phyloP scores from a whole-genome alignment of 768 basidiomycete genomes.

The Saitozyma sp. region DNA sequence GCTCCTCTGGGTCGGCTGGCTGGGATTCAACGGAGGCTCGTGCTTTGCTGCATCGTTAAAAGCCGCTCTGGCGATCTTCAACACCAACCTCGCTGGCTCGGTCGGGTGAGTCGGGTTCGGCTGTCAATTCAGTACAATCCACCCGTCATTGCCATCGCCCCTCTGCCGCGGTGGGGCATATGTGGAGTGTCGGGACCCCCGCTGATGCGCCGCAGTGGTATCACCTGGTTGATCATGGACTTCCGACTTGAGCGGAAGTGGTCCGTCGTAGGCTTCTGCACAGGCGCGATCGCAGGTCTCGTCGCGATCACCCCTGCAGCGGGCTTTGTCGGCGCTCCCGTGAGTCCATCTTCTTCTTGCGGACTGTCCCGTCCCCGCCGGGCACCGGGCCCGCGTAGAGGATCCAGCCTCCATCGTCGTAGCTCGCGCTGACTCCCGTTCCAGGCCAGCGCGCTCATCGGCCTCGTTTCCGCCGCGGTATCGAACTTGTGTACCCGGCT shows the following conservation, averaged over 20 bases:
- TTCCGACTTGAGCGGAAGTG: constrained; percentile 90
- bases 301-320: constrained; percentile 56
- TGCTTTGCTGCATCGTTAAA: constrained; percentile 85
- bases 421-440: constrained; percentile 34
- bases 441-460: constrained; percentile 75
- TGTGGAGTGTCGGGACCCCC: neutral
- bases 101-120: constrained; percentile 58
- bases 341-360: constrained; percentile 7
- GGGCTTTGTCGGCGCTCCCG: constrained; percentile 53
- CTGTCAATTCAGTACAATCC: neutral
- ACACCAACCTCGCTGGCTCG: constrained; percentile 87
- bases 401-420: constrained; percentile 52
- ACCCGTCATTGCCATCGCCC: no score
- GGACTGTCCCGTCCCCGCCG: neutral
- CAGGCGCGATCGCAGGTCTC: constrained; percentile 76
- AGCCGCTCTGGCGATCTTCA: constrained; percentile 83
- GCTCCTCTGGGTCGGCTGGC: constrained; percentile 84
- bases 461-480: constrained; percentile 74
- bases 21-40: constrained; percentile 72
- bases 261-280: constrained; percentile 92
- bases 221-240: constrained; percentile 59
- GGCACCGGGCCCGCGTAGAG: neutral
- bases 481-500: constrained; percentile 97
- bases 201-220: constrained; percentile 20
- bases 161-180: no score